Base-by-base conservation (phyloP, 2,329 filamentous ascomycete genomes). In the Cercospora berteroae region DNA sequence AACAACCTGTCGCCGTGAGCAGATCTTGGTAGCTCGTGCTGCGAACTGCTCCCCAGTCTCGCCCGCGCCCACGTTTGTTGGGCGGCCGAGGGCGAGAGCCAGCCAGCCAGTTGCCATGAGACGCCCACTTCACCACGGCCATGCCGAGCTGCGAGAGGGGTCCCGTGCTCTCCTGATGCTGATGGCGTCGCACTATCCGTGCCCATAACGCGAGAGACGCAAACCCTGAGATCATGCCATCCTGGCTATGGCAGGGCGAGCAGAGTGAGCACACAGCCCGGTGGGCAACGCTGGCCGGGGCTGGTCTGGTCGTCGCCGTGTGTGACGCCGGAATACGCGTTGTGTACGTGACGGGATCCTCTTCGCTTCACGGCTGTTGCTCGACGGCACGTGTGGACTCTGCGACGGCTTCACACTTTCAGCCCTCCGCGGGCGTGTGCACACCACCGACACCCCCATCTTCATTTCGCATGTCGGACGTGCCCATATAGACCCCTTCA, bases 401-500 rank as follows among this genome's bases (percentile, higher is more conserved):
- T 50, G 39, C 39, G 27, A 44, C 44, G 60, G 39, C 60, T 52
- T 31, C 60, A 9, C 18, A 27, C 27, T 63, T 20, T 13, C 60
- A 25, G n/a, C 25, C 23, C 48, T 16, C 12, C 23, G 48, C 48
- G 48, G 48, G 44, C 44, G 44, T 50, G 20, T 31, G 36, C 44
- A 52, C 60, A 48, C 31, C 44, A 31, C 44, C 48, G 8, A 4
- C 60, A 23, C 39, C 29, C 60, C 44, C 50, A 20, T 63, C 29
- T 36, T 63, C 60, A 63, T 63, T 52, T 63, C 60, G 60, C 60
- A 50, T 63, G 60, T 55, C 60, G 23, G 60, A 50, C 60, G 29
- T 50, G 9, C 13, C 44, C 39, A 18, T 55, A 36, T 33, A 52
- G 18, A 63, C 8, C 42, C 12, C 48, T 27, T 20, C 20, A 10